Evolutionary conservation across 1,139 yeast species (phyloP).

Genomic region (Groenewaldozyma auringiensis): DNA sequence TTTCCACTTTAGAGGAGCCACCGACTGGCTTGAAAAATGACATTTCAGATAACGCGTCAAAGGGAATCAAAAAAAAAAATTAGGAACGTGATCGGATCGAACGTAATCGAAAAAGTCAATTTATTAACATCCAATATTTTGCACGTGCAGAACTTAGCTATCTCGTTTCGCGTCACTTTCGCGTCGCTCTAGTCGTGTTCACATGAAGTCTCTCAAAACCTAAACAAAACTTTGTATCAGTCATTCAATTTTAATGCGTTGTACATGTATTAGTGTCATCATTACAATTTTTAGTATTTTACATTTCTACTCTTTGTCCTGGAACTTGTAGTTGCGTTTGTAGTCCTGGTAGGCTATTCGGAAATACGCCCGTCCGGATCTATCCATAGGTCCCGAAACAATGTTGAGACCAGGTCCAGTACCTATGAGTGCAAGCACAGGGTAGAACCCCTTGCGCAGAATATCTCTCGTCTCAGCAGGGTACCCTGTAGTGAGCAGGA

Average conservation of each 20-base stretch:
- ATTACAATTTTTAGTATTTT: too few relatives aligned
- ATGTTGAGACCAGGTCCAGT: slow-evolving; percentile 50
- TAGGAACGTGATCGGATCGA: neutral
- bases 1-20: slow-evolving; percentile 2
- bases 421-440: slow-evolving; percentile 64
- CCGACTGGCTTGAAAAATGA: slow-evolving; percentile 10
- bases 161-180: too few relatives aligned
- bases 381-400: slow-evolving; percentile 64
- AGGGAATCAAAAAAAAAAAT: too few relatives aligned
- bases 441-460: slow-evolving; percentile 50
- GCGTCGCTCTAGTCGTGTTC: too few relatives aligned
- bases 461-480: slow-evolving; percentile 42
- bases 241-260: too few relatives aligned
- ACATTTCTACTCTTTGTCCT: slow-evolving; percentile 28
- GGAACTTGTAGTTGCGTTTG: slow-evolving; percentile 78
- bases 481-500: slow-evolving; percentile 48
- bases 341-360: slow-evolving; percentile 64
- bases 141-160: too few relatives aligned
- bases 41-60: slow-evolving; percentile 4
- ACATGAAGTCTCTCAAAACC: too few relatives aligned
- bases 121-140: too few relatives aligned
- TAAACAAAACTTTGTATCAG: too few relatives aligned
- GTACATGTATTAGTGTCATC: too few relatives aligned
- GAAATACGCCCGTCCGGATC: slow-evolving; percentile 61
- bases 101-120: too few relatives aligned